phyloP scores from a whole-genome alignment of 2,329 filamentous ascomycete species.

The Berkeleyomyces basicola region DNA sequence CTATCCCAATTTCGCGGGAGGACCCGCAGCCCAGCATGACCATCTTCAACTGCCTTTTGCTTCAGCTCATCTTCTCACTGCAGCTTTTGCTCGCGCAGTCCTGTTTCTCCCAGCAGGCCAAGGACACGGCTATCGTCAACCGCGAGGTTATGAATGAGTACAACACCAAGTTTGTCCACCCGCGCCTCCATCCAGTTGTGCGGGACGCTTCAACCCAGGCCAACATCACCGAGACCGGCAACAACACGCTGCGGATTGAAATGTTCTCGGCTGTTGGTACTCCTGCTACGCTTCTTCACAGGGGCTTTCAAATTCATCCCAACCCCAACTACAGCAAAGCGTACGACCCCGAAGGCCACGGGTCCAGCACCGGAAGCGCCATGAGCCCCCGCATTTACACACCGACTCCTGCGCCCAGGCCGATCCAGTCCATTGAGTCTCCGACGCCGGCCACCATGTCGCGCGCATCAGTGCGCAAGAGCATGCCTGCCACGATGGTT shows the following conservation, averaged over 20 bases:
- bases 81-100: constrained; percentile 61
- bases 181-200: constrained; percentile 66
- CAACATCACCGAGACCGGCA: constrained; percentile 29
- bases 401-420: constrained; percentile 12
- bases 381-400: constrained; percentile 26
- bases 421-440: constrained; percentile 5
- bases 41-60: constrained; percentile 63
- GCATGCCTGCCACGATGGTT: constrained; percentile 22
- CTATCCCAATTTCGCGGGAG: constrained; percentile 58
- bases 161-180: constrained; percentile 88
- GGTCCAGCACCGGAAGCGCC: constrained; percentile 19
- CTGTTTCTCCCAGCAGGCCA: constrained; percentile 67
- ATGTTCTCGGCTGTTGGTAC: constrained; percentile 26
- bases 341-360: constrained; percentile 44
- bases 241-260: constrained; percentile 25
- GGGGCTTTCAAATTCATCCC: constrained; percentile 63
- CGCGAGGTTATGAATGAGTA: constrained; percentile 91
- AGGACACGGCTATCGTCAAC: constrained; percentile 70
- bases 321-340: constrained; percentile 66
- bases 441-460: not conserved
- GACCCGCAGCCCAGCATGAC: constrained; percentile 75
- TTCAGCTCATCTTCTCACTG: constrained; percentile 57
- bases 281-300: constrained; percentile 47
- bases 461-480: constrained; percentile 5
- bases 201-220: constrained; percentile 67